Evolutionary conservation across 1,284 basidiomycete species (phyloP).

Genomic region (Cutaneotrichosporon curvatum): DNA sequence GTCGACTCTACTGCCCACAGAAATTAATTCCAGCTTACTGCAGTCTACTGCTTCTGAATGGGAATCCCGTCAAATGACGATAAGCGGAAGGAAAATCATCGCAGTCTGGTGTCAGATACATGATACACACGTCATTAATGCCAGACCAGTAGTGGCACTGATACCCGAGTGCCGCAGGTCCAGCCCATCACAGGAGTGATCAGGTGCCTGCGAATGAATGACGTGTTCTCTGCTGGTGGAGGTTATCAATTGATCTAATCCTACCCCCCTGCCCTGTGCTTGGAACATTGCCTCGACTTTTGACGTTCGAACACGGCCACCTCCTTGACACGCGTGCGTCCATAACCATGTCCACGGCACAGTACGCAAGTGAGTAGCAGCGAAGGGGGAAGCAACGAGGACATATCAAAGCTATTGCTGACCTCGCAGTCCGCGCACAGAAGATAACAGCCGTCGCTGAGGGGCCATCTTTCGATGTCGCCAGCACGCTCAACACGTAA

Average conservation of each 20-base stretch:
- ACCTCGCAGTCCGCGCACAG: conserved; percentile 72
- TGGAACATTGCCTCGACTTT: background rate
- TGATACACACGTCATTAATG: background rate
- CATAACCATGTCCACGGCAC: background rate
- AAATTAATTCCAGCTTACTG: no score
- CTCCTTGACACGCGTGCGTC: background rate
- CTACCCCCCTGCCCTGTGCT: no score
- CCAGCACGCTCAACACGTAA: conserved; percentile 58
- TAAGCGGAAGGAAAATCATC: no score
- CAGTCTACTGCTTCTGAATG: no score
- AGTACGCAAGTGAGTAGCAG: background rate
- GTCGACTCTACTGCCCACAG: no score
- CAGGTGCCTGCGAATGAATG: no score
- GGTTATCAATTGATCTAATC: background rate
- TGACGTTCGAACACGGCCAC: background rate
- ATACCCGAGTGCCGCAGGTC: background rate
- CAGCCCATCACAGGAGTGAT: no score
- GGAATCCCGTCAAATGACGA: no score
- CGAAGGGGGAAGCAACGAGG: conserved; percentile 12
- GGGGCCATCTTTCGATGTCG: conserved; percentile 67
- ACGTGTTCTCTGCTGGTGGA: no score
- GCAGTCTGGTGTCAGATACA: no score
- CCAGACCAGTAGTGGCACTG: background rate
- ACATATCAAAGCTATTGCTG: conserved; percentile 1
- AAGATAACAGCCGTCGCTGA: conserved; percentile 81